These are phyloP conservation scores for Exophiala oligosperma DNA, from an alignment of 2,329 filamentous ascomycete genomes.

Conservation along the genomic window DNA sequence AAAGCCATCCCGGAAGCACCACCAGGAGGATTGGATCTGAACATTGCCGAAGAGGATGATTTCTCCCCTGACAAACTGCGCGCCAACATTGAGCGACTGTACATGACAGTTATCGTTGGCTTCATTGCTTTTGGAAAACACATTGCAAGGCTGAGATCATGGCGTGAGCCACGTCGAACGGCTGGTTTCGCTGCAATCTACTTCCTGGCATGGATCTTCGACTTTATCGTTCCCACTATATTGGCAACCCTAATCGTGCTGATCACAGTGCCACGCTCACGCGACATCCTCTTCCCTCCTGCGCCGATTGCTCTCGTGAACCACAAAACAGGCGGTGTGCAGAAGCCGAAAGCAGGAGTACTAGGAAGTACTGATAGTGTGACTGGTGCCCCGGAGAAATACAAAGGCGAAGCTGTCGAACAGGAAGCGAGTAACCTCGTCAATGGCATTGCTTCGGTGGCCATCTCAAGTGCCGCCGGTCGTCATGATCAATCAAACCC, in stretches of 20 bases:
- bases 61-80: slow-evolving; percentile 83
- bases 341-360: slow-evolving; percentile 74
- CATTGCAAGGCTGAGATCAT: slow-evolving; percentile 72
- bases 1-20: slow-evolving; percentile 63
- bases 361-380: slow-evolving; percentile 74
- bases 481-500: slow-evolving; percentile 71
- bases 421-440: slow-evolving; percentile 81
- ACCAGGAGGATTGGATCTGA: slow-evolving; percentile 72
- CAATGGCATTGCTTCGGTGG: slow-evolving; percentile 69
- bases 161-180: slow-evolving; percentile 72
- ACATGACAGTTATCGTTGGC: slow-evolving; percentile 74
- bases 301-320: slow-evolving; percentile 74
- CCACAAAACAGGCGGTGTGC: slow-evolving; percentile 67
- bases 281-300: slow-evolving; percentile 69
- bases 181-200: slow-evolving; percentile 64
- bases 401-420: slow-evolving; percentile 81
- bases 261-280: slow-evolving; percentile 63
- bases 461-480: slow-evolving; percentile 72
- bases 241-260: slow-evolving; percentile 62
- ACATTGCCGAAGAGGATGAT: slow-evolving; percentile 78
- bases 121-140: slow-evolving; percentile 70
- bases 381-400: slow-evolving; percentile 79
- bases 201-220: slow-evolving; percentile 68
- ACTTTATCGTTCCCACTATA: slow-evolving; percentile 67
- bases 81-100: slow-evolving; percentile 74